phyloP scores from a whole-genome alignment of 768 basidiomycete species.

The Kwoniella sp. region DNA sequence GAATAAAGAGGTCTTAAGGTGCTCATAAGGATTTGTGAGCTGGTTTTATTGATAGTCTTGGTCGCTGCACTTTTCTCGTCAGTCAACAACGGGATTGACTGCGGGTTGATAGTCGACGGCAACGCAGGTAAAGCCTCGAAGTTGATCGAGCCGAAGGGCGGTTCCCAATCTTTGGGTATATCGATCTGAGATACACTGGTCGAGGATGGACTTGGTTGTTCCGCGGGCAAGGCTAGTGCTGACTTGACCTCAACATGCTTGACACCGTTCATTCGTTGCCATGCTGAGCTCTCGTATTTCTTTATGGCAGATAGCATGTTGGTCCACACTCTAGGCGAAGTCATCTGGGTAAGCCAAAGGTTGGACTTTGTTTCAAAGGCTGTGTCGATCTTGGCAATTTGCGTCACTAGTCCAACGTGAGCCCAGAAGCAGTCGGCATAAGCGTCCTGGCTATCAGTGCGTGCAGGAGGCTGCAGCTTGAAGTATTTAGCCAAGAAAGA shows the following conservation, averaged over 20 bases:
- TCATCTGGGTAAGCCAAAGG: neutral
- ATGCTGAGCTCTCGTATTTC: neutral
- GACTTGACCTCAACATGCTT: neutral
- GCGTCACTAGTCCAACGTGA: neutral
- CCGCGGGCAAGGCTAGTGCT: no score
- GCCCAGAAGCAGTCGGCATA: neutral
- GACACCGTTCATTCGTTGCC: neutral
- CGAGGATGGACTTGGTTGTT: neutral
- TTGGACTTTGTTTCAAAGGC: neutral
- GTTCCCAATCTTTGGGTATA: neutral
- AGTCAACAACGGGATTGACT: neutral
- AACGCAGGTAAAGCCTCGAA: neutral
- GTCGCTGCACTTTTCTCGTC: neutral
- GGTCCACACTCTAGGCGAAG: neutral
- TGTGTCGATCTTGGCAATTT: neutral
- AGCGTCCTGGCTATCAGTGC: neutral
- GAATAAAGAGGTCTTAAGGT: neutral
- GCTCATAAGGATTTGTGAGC: neutral
- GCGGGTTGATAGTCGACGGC: neutral
- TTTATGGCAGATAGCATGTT: neutral
- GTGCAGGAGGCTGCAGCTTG: neutral
- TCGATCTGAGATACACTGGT: neutral
- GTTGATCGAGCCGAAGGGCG: neutral
- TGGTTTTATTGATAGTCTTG: neutral
- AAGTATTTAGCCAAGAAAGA: neutral